Evolutionary conservation across 179 eudicot genomes (phyloP), one percentile per base, ranked within the genome.

Genomic region (Nepenthes alata): DNA sequence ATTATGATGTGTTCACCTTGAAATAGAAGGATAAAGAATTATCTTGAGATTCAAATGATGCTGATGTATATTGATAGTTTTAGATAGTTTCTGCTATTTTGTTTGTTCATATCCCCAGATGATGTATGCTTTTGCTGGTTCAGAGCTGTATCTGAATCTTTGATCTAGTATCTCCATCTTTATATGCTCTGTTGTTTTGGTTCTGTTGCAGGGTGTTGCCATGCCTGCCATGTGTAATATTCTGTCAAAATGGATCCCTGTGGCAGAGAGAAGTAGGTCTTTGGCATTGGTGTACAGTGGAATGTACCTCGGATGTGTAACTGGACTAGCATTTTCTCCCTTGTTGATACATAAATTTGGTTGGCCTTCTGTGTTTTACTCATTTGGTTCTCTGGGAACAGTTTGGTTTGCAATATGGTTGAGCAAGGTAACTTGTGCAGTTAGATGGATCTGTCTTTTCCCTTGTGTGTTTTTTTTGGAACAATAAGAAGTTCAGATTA

Each of bases 161-260:
- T 11, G 52, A 9, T 48, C 12, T 48, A 11, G 2, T 52, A 37
- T 39, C 41, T 14, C 8, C n/a, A 4, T 48, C 4, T 13, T 16
- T 53, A 25, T 15, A 47, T 59, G 49, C 34, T 75, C 37, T 60
- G 25, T 53, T 69, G 64, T 35, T 3, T 57, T 58, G 67, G 57
- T 58, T 58, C 39, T 68, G 35, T 56, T 44, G 15, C 80, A 93
- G 98, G 98, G 98, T 68, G 98, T 93, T 67, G 98, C 98, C 39
- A 93, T 93, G 98, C 98, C 98, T 48, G 98, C 98, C 44, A 93
- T 93, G 98, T 86, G 83, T 61, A 93, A 89, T 76, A 76, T 93
- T 57, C 83, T 93, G 34, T 82, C 98, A 59, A 93, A 89, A 68
- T 93, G 98, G 98, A 85, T 93, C 62, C 98, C 98, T 37, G 90